A percentile compares a stretch with the other conserved stretches of the same genome.
Evolutionary conservation across 768 basidiomycete species (phyloP).

Genomic region (Leccinum boreale): DNA sequence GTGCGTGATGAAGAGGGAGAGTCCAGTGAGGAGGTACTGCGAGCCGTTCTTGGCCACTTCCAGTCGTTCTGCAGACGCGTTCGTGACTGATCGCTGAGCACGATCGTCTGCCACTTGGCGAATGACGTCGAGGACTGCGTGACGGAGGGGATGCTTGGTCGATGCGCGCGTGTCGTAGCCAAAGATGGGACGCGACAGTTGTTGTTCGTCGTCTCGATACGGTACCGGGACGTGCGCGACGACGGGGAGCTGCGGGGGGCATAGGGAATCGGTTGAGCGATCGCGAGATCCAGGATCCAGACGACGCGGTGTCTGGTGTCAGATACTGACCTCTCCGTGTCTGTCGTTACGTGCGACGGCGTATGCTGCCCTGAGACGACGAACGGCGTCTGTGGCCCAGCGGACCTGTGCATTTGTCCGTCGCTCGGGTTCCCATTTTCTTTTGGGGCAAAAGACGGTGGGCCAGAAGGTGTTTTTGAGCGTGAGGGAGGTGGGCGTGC

Average conservation of each 20-base stretch:
- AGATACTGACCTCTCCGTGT: constrained; percentile 56
- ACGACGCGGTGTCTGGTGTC: neutral
- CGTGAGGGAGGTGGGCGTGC: constrained; percentile 60
- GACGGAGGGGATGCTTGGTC: constrained; percentile 74
- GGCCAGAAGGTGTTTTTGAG: constrained; percentile 85
- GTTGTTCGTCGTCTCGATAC: constrained; percentile 32
- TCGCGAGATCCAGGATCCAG: neutral
- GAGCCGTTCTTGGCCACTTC: constrained; percentile 52
- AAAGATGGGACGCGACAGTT: constrained; percentile 38
- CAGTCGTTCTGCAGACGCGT: neutral
- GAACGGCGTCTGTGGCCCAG: constrained; percentile 78
- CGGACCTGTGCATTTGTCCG: constrained; percentile 65
- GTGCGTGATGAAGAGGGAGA: constrained; percentile 85
- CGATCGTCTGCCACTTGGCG: constrained; percentile 61
- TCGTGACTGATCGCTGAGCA: constrained; percentile 19
- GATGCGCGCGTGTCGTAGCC: constrained; percentile 72
- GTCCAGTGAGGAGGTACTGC: constrained; percentile 85
- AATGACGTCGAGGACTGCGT: constrained; percentile 78
- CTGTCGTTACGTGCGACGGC: constrained; percentile 28
- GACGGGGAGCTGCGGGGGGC: constrained; percentile 69
- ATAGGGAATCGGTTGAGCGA: neutral
- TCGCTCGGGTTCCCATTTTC: constrained; percentile 60
- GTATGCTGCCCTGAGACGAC: constrained; percentile 49
- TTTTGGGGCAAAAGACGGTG: constrained; percentile 65
- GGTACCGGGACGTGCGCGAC: constrained; percentile 67